phyloP scores from a whole-genome alignment of 2,329 filamentous ascomycete genomes.

The Fusarium subtropicale region DNA sequence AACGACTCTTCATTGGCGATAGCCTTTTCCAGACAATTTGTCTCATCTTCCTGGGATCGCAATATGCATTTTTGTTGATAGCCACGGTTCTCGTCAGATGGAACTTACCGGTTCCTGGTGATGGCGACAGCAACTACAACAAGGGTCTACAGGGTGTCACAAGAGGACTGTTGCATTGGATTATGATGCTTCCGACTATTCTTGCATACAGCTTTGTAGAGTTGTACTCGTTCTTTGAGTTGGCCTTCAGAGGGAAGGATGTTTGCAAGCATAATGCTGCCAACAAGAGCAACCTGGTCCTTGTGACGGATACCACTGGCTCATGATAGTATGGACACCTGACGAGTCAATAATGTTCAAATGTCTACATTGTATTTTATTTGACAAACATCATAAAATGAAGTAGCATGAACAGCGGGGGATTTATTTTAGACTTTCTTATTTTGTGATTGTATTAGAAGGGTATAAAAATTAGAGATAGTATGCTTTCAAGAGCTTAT shows the following conservation, averaged over 20 bases:
- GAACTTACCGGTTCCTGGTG: constrained; percentile 8
- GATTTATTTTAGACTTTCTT: too few relatives aligned
- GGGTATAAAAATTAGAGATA: not conserved
- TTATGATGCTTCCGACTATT: constrained; percentile 34
- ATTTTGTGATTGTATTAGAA: not conserved
- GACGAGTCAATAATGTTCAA: too few relatives aligned
- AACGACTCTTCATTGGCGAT: constrained; percentile 17
- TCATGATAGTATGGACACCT: not conserved
- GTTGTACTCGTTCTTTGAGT: constrained; percentile 35
- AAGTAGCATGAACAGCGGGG: fast-evolving
- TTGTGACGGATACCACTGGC: not conserved
- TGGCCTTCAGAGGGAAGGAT: constrained; percentile 28
- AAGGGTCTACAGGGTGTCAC: constrained; percentile 4
- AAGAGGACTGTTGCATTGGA: constrained; percentile 26
- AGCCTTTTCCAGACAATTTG: constrained; percentile 14
- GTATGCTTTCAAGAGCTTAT: not conserved
- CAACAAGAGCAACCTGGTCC: constrained; percentile 25
- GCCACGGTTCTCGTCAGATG: constrained; percentile 27
- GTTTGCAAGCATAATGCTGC: constrained; percentile 35
- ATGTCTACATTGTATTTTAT: fast-evolving
- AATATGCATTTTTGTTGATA: constrained; percentile 20
- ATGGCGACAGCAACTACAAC: constrained; percentile 8
- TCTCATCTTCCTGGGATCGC: constrained; percentile 25
- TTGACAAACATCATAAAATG: not conserved
- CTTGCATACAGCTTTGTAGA: constrained; percentile 35